Percentiles rank a stretch among this genome's conserved stretches.
These are phyloP conservation scores for Rhodotorula kratochvilovae DNA, from an alignment of 768 basidiomycete species.

Conservation along the genomic window DNA sequence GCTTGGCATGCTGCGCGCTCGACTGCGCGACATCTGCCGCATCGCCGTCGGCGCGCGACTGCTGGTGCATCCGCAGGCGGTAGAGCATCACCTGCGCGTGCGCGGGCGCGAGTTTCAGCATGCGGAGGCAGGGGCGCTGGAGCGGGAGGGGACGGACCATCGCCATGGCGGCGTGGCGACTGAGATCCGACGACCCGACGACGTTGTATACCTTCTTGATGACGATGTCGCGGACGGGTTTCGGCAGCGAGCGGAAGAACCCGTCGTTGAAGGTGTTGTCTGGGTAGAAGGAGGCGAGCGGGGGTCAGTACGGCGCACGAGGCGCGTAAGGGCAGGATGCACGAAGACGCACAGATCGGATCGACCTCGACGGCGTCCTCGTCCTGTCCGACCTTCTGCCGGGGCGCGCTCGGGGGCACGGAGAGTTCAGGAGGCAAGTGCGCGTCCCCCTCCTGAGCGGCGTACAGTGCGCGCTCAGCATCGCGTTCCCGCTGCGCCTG, in stretches of 20 bases:
- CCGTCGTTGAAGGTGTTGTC: conserved; percentile 31
- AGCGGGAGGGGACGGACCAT: conserved; percentile 13
- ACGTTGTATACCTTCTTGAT: conserved; percentile 8
- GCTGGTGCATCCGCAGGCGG: conserved; percentile 21
- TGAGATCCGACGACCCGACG: conserved; percentile 27
- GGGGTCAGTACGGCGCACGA: no score
- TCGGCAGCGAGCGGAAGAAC: conserved; percentile 33
- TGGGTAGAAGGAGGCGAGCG: no score
- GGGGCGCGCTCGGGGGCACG: no score
- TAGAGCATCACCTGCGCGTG: conserved; percentile 27
- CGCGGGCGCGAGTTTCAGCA: neutral
- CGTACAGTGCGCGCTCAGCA: no score
- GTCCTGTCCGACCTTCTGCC: no score
- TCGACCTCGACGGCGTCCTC: neutral
- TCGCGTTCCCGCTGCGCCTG: neutral
- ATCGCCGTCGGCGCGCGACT: neutral
- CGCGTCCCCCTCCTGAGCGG: no score
- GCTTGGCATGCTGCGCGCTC: conserved; percentile 11
- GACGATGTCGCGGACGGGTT: conserved; percentile 32
- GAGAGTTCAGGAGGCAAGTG: no score
- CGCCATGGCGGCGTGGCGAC: conserved; percentile 20
- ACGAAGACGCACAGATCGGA: neutral
- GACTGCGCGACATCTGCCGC: neutral
- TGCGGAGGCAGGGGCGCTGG: no score
- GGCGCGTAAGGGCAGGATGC: no score